Conservation (phyloP, 2,329 filamentous ascomycete species). For the Penicillium sp. region DNA sequence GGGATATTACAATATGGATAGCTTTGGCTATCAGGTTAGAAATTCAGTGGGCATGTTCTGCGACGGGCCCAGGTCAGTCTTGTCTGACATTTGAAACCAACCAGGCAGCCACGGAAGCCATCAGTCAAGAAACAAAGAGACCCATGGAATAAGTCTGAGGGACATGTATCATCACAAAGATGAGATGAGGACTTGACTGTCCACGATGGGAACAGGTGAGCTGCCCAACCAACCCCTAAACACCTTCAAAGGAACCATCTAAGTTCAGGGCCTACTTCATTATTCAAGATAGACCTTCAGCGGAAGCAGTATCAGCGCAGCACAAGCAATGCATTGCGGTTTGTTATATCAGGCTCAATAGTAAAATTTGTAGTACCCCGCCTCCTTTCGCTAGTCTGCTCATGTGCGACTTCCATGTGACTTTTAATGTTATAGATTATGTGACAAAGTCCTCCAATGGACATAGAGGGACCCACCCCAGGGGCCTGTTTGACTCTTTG, state of each 20-base stretch:
- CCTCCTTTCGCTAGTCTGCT: slow-evolving; percentile 18
- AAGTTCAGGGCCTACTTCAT: not conserved
- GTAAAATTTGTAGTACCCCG: slow-evolving; percentile 4
- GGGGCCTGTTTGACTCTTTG: not conserved
- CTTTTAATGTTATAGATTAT: slow-evolving; percentile 26
- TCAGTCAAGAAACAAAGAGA: not conserved
- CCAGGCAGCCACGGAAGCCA: not conserved
- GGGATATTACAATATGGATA: not conserved
- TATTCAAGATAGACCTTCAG: not conserved
- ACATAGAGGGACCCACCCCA: slow-evolving; percentile 2
- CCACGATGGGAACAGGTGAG: not conserved
- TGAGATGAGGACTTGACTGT: not conserved
- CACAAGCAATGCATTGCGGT: not conserved
- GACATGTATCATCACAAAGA: not conserved
- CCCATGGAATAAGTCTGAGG: not conserved
- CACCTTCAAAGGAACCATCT: not conserved
- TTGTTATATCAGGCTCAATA: not conserved
- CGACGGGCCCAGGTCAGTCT: not conserved
- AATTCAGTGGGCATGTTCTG: not conserved
- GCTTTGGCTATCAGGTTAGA: not conserved
- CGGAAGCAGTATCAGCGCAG: not conserved
- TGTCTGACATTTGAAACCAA: not conserved
- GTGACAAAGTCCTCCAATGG: slow-evolving; percentile 21
- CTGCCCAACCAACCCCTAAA: not conserved
- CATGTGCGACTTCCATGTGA: slow-evolving; percentile 20